phyloP scores from a whole-genome alignment of 345 rosid genomes.

The Aegle marmelos region DNA sequence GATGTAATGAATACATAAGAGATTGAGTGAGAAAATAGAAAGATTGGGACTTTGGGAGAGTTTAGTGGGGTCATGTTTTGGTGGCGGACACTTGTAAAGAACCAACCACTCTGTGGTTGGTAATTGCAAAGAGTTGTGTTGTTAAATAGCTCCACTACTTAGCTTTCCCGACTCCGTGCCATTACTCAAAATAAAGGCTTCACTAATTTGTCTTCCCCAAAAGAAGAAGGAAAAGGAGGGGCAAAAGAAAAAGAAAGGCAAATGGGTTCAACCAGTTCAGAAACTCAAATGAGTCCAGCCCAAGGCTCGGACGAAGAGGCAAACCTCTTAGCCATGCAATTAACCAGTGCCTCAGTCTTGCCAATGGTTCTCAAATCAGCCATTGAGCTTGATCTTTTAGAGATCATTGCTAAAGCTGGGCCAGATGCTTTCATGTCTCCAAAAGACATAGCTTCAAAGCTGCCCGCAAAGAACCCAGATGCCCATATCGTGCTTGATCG shows the following conservation, averaged over 20 bases:
- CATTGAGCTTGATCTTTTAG: conserved; percentile 79
- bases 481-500: conserved; percentile 81
- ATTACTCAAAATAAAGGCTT: too few relatives aligned
- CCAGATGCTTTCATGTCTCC: conserved; percentile 58
- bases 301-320: conserved; percentile 75
- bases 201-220: too few relatives aligned
- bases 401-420: conserved; percentile 68
- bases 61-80: too few relatives aligned
- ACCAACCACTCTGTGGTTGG: too few relatives aligned
- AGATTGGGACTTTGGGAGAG: too few relatives aligned
- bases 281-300: conserved; percentile 71
- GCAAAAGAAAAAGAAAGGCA: background rate
- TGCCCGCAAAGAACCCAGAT: conserved; percentile 71
- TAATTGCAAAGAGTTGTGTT: too few relatives aligned
- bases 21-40: too few relatives aligned
- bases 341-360: conserved; percentile 67
- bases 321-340: conserved; percentile 66
- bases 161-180: too few relatives aligned
- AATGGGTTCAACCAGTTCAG: conserved; percentile 58
- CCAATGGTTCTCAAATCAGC: conserved; percentile 93
- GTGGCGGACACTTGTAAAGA: too few relatives aligned
- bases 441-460: conserved; percentile 55
- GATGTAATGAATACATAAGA: too few relatives aligned
- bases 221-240: background rate
- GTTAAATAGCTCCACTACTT: too few relatives aligned